Conservation (phyloP, 2,329 filamentous ascomycete species). For the Hawksworthiomyces lignivorus region DNA sequence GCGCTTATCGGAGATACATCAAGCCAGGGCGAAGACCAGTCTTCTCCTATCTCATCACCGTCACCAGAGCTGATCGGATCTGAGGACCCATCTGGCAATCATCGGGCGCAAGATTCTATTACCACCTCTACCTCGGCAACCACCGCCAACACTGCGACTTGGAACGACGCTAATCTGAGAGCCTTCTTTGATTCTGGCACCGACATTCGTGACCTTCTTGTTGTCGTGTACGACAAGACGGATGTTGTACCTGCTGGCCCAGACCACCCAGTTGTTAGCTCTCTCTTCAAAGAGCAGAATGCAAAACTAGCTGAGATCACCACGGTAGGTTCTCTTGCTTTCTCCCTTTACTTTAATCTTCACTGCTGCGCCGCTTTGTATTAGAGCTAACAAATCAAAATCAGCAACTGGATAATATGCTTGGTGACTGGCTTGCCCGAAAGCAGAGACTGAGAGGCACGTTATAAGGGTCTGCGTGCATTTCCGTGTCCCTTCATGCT, state of each 20-base stretch:
- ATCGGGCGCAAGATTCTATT: constrained; percentile 38
- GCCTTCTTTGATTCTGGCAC: constrained; percentile 86
- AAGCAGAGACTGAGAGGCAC: constrained; percentile 36
- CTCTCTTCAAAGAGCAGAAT: constrained; percentile 80
- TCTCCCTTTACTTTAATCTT: background rate
- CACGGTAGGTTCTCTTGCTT: constrained; percentile 42
- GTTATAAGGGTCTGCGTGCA: background rate
- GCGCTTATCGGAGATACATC: constrained; percentile 64
- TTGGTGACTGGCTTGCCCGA: constrained; percentile 72
- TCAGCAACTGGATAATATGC: constrained; percentile 75
- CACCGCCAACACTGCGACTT: constrained; percentile 42
- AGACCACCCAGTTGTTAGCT: constrained; percentile 78
- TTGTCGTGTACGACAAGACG: constrained; percentile 88
- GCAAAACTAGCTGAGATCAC: constrained; percentile 81
- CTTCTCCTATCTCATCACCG: constrained; percentile 55
- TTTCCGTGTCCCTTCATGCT: background rate
- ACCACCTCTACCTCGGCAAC: constrained; percentile 49
- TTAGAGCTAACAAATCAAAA: constrained; percentile 17
- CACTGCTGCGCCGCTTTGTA: too few species aligned
- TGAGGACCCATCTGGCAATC: constrained; percentile 32
- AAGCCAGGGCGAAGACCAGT: constrained; percentile 56
- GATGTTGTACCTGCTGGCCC: constrained; percentile 69
- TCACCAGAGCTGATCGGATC: constrained; percentile 53
- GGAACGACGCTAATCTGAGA: constrained; percentile 80
- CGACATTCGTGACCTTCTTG: constrained; percentile 81